These are phyloP conservation scores for Myriosclerotinia scirpicola DNA, from an alignment of 2,329 filamentous ascomycete species.

Conservation along the genomic window DNA sequence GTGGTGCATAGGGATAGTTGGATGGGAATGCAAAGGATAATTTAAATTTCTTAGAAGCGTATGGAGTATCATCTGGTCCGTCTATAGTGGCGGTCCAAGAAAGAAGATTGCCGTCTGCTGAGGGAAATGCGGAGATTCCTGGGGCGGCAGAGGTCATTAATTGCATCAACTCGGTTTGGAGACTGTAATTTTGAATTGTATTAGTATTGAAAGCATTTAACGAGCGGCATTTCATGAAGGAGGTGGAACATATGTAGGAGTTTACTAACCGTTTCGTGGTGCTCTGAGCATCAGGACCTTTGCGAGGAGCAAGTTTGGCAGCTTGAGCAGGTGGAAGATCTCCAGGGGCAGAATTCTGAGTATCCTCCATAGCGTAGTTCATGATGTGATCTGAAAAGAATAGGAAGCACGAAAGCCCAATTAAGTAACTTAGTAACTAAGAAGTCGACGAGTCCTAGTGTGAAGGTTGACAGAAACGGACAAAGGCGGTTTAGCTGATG, in stretches of 20 bases:
- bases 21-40: conserved; percentile 85
- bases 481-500: conserved; percentile 28
- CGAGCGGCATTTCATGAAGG: background rate
- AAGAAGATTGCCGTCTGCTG: conserved; percentile 84
- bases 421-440: conserved; percentile 4
- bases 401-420: conserved; percentile 3
- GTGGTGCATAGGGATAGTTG: conserved; percentile 91
- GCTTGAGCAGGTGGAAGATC: conserved; percentile 52
- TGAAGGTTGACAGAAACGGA: conserved; percentile 26
- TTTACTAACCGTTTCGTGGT: conserved; percentile 70
- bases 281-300: conserved; percentile 65
- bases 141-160: conserved; percentile 95
- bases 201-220: conserved; percentile 6
- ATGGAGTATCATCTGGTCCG: conserved; percentile 88
- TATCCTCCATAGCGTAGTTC: conserved; percentile 54
- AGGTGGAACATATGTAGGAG: background rate
- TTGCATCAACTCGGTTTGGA: conserved; percentile 97
- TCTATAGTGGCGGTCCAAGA: conserved; percentile 93
- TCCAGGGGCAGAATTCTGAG: conserved; percentile 67
- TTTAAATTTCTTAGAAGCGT: conserved; percentile 85
- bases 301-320: conserved; percentile 60
- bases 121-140: conserved; percentile 92
- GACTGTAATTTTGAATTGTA: conserved; percentile 50
- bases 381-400: conserved; percentile 33
- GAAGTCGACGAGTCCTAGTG: background rate